Conservation (phyloP, 768 basidiomycete species). For the Gautieria morchelliformis region DNA sequence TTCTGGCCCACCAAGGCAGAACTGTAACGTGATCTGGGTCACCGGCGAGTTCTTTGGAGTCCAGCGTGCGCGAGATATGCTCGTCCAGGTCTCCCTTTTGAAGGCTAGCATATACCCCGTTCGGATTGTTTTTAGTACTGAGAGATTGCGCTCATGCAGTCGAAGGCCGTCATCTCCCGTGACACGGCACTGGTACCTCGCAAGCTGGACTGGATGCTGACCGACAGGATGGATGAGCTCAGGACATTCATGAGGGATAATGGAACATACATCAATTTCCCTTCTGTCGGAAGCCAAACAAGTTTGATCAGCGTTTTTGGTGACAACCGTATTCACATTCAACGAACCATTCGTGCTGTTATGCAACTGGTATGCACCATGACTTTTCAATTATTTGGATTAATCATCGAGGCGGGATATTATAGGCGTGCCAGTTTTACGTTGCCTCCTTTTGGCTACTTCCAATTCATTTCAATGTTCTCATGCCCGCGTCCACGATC, state of each 20-base stretch:
- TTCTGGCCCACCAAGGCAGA: constrained; percentile 35
- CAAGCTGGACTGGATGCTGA: constrained; percentile 97
- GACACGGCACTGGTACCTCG: constrained; percentile 93
- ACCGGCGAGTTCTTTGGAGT: constrained; percentile 97
- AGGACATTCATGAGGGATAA: constrained; percentile 93
- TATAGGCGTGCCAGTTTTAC: constrained; percentile 87
- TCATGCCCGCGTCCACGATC: constrained; percentile 73
- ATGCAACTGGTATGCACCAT: constrained; percentile 77
- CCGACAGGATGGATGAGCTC: constrained; percentile 91
- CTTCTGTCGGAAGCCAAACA: constrained; percentile 83
- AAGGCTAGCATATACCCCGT: constrained; percentile 44
- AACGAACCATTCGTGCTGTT: constrained; percentile 84
- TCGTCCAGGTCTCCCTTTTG: constrained; percentile 75
- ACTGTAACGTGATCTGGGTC: constrained; percentile 82
- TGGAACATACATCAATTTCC: constrained; percentile 90
- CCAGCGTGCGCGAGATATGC: constrained; percentile 90
- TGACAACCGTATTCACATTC: constrained; percentile 88
- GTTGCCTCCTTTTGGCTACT: constrained; percentile 97
- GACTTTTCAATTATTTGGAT: not conserved
- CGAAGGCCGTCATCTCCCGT: constrained; percentile 79
- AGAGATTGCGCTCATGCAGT: constrained; percentile 35
- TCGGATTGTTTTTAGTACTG: not conserved
- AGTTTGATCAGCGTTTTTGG: constrained; percentile 92
- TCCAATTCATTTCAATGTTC: constrained; percentile 86
- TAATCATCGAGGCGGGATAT: not conserved